Base-by-base conservation (phyloP, 805 yeast genomes). In the Clavispora phyllophila region DNA sequence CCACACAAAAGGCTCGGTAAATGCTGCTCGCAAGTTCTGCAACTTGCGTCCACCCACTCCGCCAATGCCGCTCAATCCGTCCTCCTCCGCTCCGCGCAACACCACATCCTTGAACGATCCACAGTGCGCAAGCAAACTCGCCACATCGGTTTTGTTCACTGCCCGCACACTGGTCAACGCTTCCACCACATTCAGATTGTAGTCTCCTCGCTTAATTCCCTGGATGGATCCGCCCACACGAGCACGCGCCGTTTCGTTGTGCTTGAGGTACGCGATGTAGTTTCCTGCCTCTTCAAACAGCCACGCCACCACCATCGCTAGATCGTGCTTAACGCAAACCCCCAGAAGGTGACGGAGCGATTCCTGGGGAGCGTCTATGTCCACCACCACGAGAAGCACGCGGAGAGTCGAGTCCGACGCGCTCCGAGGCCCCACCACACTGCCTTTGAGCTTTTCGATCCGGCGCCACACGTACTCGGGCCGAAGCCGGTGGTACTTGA, bases 401-500 rank as follows among this genome's bases (percentile, higher is more conserved):
- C 83, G 71, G 36, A 76, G 62, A 8, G 72, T 66, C 26, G 66
- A 63, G 52, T 67, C 73, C 5, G 56, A 37, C 1, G 66, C 51
- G 13, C 44, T 36, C 12, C 33, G 19, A 20, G n/a, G 33, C 4
- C 20, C 33, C 13, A 17, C 20, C 20, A 9, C 33, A 3, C 73
- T 72, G 32, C 65, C 63, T 44, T 66, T 65, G 27, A 68, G 49
- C 41, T 82, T 70, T 42, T 67, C 69, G 23, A 68, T 51, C 45
- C 84, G 68, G 47, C 76, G 77, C 62, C 77, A 75, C 3, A 86
- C 72, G 52, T 86, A 85, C 51, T 84, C 91, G 0, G 90, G 88
- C 49, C 82, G 84, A 31, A 86, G 63, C 58, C 84, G 84, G 56
- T 84, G 88, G 57, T 85, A 86, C 40, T 82, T 81, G 37, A 86